Percentiles rank a stretch among this genome's conserved stretches.
Evolutionary conservation across 176 grass and related monocot species (phyloP).

Genomic region (Guadua angustifolia): DNA sequence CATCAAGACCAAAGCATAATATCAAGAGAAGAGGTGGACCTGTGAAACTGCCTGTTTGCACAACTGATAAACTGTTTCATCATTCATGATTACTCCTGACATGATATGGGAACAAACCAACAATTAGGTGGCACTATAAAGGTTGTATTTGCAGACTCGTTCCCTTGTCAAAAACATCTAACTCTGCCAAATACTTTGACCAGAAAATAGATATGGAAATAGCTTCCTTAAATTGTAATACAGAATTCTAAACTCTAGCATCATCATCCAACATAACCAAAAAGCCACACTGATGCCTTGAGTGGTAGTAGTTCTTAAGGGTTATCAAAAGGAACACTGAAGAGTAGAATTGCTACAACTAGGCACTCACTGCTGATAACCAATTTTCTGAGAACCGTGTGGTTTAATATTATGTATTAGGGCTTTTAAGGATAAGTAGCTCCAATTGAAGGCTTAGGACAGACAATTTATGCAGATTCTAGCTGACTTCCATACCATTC

Average conservation of each 20-base stretch:
- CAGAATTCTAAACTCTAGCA: neutral
- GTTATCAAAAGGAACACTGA: neutral
- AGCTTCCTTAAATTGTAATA: neutral
- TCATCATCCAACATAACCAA: neutral
- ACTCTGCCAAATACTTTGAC: neutral
- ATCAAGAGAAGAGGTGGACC: conserved; percentile 48
- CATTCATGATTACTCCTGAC: conserved; percentile 93
- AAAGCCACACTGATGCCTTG: neutral
- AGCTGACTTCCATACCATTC: neutral
- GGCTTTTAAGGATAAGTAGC: neutral
- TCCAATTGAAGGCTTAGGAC: neutral
- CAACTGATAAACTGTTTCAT: conserved; percentile 95
- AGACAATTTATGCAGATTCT: neutral
- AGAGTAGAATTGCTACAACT: neutral
- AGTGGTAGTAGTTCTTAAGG: neutral
- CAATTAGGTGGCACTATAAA: conserved; percentile 13
- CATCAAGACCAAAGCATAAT: conserved; percentile 26
- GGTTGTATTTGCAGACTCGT: neutral
- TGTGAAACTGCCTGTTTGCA: conserved; percentile 99
- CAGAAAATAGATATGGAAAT: neutral
- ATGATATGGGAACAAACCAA: conserved; percentile 10
- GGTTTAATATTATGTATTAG: neutral
- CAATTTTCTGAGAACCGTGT: neutral
- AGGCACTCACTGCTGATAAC: neutral
- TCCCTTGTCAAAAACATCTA: neutral